Percentiles rank a stretch among this genome's conserved stretches.
Evolutionary conservation across 1,284 basidiomycete species (phyloP).

Genomic region (Peniophora sp.): DNA sequence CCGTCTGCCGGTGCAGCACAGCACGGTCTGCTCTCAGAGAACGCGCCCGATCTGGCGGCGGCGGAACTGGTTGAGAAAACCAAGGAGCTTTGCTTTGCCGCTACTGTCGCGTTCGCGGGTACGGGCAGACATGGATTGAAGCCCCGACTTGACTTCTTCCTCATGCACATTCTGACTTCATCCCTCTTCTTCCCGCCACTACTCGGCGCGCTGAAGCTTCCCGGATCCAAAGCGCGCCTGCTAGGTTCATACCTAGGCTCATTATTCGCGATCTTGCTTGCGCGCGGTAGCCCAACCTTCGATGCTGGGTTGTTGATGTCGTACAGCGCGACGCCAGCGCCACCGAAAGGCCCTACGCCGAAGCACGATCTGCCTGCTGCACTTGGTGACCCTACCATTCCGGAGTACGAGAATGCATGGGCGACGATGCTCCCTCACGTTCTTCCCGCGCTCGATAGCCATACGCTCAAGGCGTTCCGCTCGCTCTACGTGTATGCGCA

Average conservation of each 20-base stretch:
- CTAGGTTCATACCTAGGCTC: slow-evolving; percentile 39
- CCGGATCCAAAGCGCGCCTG: slow-evolving; percentile 34
- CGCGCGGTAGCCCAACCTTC: slow-evolving; percentile 54
- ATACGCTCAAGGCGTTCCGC: slow-evolving; percentile 54
- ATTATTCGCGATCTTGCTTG: slow-evolving; percentile 34
- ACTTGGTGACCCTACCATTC: slow-evolving; percentile 28
- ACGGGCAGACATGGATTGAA: slow-evolving; percentile 41
- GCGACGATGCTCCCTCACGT: slow-evolving; percentile 42
- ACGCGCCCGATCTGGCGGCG: slow-evolving; percentile 42
- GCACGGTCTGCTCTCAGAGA: slow-evolving; percentile 27
- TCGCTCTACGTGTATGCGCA: slow-evolving; percentile 43
- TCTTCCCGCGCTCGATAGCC: slow-evolving; percentile 52
- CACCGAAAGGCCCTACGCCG: slow-evolving; percentile 17
- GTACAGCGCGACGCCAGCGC: slow-evolving; percentile 36
- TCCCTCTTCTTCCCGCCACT: slow-evolving; percentile 52
- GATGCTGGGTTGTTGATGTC: slow-evolving; percentile 47
- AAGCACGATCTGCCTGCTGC: slow-evolving; percentile 13
- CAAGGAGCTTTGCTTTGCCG: slow-evolving; percentile 47
- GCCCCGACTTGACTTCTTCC: slow-evolving; percentile 60
- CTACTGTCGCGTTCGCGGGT: slow-evolving; percentile 45
- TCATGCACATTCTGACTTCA: slow-evolving; percentile 64
- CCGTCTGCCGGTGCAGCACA: slow-evolving; percentile 22
- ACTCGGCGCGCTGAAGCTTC: slow-evolving; percentile 27
- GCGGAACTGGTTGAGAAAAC: slow-evolving; percentile 34
- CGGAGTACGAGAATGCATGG: slow-evolving; percentile 30